These are phyloP conservation scores for Cyanidium caldarium DNA, from an alignment of 23 red algal genomes.

Conservation along the genomic window DNA sequence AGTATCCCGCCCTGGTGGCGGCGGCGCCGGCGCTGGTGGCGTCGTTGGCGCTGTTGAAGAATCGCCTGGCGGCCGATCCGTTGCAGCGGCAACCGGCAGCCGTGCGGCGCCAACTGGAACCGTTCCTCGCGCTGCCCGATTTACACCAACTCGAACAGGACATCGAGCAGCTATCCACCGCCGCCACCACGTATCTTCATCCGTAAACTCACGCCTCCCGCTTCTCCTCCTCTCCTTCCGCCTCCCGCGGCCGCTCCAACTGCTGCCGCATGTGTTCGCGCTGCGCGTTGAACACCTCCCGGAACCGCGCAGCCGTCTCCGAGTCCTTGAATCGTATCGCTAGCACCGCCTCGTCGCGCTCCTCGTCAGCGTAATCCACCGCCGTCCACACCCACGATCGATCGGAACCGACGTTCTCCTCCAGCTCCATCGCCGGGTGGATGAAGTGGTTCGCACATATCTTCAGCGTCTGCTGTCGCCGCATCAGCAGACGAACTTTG, in stretches of 20 bases:
- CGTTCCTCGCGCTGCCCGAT: too few species aligned
- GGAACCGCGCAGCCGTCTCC: slow-evolving; percentile 53
- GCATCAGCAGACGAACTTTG: slow-evolving; percentile 90
- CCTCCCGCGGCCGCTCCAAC: background rate
- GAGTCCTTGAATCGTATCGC: slow-evolving; percentile 87
- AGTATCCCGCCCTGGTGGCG: slow-evolving; percentile 6
- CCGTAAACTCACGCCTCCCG: background rate
- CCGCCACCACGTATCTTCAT: background rate
- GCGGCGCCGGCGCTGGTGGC: background rate
- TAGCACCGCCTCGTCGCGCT: slow-evolving; percentile 52
- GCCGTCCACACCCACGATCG: slow-evolving; percentile 93
- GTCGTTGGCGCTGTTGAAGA: background rate
- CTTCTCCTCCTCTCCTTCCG: background rate
- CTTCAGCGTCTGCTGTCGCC: slow-evolving; percentile 91
- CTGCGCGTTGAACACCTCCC: slow-evolving; percentile 1
- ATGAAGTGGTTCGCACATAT: slow-evolving; percentile 94
- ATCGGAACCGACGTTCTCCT: slow-evolving; percentile 89
- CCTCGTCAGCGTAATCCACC: slow-evolving; percentile 94
- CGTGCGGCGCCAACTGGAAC: too few species aligned
- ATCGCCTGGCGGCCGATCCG: background rate
- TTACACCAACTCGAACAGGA: background rate
- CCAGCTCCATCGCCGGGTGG: slow-evolving; percentile 46
- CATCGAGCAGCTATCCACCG: background rate
- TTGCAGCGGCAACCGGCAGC: too few species aligned
- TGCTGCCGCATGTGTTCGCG: background rate